Evolutionary conservation across 352 stramenopile species (phyloP), one percentile per base, ranked within the genome.

Genomic region (Phytopythium litorale): DNA sequence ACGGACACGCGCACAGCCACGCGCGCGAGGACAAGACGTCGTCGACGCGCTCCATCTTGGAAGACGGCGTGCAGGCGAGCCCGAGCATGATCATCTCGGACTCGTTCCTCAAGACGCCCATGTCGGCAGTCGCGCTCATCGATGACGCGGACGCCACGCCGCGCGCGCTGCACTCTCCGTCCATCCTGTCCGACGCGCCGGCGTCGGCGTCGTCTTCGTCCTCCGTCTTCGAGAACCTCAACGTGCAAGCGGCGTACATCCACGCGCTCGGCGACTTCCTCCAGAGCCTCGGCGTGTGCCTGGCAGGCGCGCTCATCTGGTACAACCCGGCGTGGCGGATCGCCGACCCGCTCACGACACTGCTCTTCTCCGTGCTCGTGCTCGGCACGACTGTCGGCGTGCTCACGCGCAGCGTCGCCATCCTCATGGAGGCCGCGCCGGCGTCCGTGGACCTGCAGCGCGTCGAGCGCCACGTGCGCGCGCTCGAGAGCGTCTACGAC

Each of bases 181-280:
- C 42, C 57, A 58, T 32, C 33, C 57, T 65, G 12, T n/a, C 55
- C 43, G 56, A 72, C 7, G n/a, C 63, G 12, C 60, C 66, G 45
- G 48, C 25, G 43, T 19, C 42, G 28, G 42, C 51, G 28, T 46
- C 43, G 19, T 42, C 60, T 13, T 53, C 32, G 23, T 18, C 59
- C 37, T 73, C 77, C 2, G 71, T 74, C 42, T 84, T 87, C 62
- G 75, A 91, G 60, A 98, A 98, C 69, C 88, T 99, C 48, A 99
- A 98, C 64, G 82, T 99, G n/a, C 81, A 91, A n/a, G 96, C 97
- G 21, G 97, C 97, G 6, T 98, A 99, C 74, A 89, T 99, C 61
- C 97, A 99, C 74, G 97, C 97, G 3, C 73, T 99, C 11, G 97
- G 93, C 5, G 98, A 99, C 75, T 92, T 99, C 53, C 78, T 98